Conservation (phyloP, 2,329 filamentous ascomycete genomes). For the Seiridium cupressi region DNA sequence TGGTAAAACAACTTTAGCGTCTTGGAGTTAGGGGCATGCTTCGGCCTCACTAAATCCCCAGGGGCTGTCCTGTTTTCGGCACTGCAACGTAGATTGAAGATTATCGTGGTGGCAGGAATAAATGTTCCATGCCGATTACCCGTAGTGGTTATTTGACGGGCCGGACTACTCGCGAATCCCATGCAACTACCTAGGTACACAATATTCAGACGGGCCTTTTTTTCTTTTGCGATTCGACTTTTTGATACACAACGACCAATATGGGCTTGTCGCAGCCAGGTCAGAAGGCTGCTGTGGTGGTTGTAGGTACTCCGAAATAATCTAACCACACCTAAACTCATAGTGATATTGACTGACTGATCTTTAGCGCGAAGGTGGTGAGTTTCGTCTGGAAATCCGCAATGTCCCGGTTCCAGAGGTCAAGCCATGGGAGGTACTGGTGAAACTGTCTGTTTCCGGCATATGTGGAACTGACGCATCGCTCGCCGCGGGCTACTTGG, state of each 20-base stretch:
- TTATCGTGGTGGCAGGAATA: too few species aligned
- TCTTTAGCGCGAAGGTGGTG: background rate
- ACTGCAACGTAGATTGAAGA: too few species aligned
- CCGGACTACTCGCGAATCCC: too few species aligned
- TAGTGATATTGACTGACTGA: background rate
- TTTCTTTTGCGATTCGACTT: background rate
- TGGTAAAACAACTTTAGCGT: too few species aligned
- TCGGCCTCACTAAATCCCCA: too few species aligned
- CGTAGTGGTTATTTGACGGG: too few species aligned
- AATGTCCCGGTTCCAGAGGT: constrained; percentile 22
- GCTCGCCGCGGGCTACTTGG: constrained; percentile 35
- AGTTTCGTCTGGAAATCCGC: constrained; percentile 16
- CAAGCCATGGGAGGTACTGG: constrained; percentile 29
- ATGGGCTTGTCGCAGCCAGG: background rate
- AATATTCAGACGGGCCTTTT: too few species aligned
- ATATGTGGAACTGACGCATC: constrained; percentile 38
- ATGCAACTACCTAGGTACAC: too few species aligned
- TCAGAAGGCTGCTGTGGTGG: constrained; percentile 3
- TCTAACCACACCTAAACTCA: background rate
- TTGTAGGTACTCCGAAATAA: background rate
- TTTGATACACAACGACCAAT: background rate
- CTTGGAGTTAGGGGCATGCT: too few species aligned
- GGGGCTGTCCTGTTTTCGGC: too few species aligned
- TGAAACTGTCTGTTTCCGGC: constrained; percentile 32
- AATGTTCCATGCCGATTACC: too few species aligned